These are phyloP conservation scores for Sisymbrium altissimum DNA, from an alignment of 345 rosid species.

Conservation along the genomic window DNA sequence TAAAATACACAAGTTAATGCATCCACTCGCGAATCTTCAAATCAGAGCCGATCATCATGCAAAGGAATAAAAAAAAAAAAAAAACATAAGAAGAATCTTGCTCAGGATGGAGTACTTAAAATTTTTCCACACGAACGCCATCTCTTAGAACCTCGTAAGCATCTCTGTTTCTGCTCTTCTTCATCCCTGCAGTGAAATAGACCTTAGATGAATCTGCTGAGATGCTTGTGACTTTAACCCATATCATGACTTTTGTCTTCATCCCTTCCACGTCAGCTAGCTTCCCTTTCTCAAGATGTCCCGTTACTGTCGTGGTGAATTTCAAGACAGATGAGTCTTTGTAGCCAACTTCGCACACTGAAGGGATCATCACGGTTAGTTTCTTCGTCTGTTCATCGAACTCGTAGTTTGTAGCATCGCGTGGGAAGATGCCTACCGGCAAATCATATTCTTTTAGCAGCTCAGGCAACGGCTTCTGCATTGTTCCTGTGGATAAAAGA, in stretches of 20 bases:
- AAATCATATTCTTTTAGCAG: slow-evolving; percentile 77
- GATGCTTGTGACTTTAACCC: slow-evolving; percentile 82
- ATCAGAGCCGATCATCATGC: not conserved
- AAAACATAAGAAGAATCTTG: not conserved
- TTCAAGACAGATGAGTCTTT: slow-evolving; percentile 84
- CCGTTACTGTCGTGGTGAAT: slow-evolving; percentile 60
- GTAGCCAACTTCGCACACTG: slow-evolving; percentile 89
- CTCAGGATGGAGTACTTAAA: slow-evolving; percentile 38
- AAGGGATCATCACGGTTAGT: slow-evolving; percentile 75
- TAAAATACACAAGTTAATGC: not conserved
- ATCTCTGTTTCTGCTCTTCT: slow-evolving; percentile 59
- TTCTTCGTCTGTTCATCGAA: slow-evolving; percentile 76
- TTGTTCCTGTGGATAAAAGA: slow-evolving; percentile 50
- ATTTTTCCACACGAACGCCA: slow-evolving; percentile 66
- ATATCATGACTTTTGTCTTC: slow-evolving; percentile 80
- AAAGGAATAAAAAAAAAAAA: not conserved
- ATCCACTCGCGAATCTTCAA: not conserved
- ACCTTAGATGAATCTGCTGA: slow-evolving; percentile 71
- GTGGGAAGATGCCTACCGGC: slow-evolving; percentile 84
- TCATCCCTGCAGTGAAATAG: slow-evolving; percentile 73
- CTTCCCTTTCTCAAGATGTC: slow-evolving; percentile 75
- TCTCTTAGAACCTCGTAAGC: slow-evolving; percentile 80
- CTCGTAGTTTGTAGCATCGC: slow-evolving; percentile 93
- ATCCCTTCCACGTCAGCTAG: slow-evolving; percentile 78
- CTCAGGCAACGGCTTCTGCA: slow-evolving; percentile 91